Base-by-base conservation (phyloP, 495 filamentous ascomycete genomes). In the Daldinia loculata region DNA sequence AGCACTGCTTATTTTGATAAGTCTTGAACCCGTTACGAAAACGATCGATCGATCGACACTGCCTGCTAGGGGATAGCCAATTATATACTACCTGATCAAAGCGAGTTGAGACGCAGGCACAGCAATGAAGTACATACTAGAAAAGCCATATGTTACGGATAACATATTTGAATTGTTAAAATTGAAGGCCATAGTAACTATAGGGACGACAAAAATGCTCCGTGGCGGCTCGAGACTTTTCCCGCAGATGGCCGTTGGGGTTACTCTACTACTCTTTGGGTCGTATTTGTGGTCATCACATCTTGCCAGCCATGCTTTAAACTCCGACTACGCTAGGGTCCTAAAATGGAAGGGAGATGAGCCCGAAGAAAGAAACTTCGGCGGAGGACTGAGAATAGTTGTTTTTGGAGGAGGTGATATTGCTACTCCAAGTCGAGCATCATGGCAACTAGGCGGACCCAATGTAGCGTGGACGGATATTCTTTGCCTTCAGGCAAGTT, bases 381-480 rank as follows among this genome's bases (percentile, higher is more conserved):
- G 29, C 5, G 69, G 66, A 9, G 69, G 71, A 3, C 56, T 77
- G 59, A 76, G 78, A 56, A 63, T 79, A 32, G 70, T 80, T 6
- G 78, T 77, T 14, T 79, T 77, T 68, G 77, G 77, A 5, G 77
- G 70, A 17, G 73, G 75, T n/a, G 77, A 77, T 61, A 55, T 79
- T 27, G 75, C 77, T 24, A 77, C 71, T 4, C 71, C 74, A 11
- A 63, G 61, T 60, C 59, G 64, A 38, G 45, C 38, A 17, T 64
- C 56, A 9, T 61, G 69, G 56, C 17, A 52, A 51, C 26, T 67
- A 4, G 63, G 50, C 14, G 63, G 45, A 4, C 61, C 67, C 11
- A 61, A 43, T 52, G 15, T 58, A 22, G 63, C 67, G 6, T 78
- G 76, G 76, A 78, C 75, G 0, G 70, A 77, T 34, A 39, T 72